Base-by-base conservation (phyloP, 495 filamentous ascomycete species). In the Tetracladium marchalianum region DNA sequence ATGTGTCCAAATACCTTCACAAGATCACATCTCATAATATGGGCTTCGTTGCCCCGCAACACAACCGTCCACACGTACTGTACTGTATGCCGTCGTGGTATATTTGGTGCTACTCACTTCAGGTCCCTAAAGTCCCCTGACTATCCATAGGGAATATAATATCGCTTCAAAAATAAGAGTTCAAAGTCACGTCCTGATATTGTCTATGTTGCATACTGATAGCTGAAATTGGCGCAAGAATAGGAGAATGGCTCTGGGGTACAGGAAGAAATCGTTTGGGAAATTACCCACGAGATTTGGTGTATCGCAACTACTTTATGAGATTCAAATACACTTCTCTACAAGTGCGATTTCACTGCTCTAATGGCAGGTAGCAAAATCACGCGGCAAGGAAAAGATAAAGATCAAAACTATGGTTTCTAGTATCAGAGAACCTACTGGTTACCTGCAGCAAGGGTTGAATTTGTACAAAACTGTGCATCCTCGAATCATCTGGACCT, bases 321-420 rank as follows among this genome's bases (percentile, higher is more conserved):
- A 81, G 55, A 71, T 80, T 34, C 77, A 81, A 53, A 77, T 77
- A 1, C 68, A 65, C 0, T 68, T 63, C 53, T 81, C 54, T 71
- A 66, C 50, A 75, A 77, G 59, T 72, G 63, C 1, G 76, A 80
- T 54, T 80, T 80, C 22, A 7, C 65, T 1, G 75, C 76, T 35
- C 18, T 34, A 27, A 56, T 81, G 17, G 62, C 62, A 22, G 56
- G 71, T 31, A 63, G 78, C 41, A 53, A 65, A 17, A 66, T 81
- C 40, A 64, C 68, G 37, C 53, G 70, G 54, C 54, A 63, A 16
- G 66, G 65, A 12, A 31, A 56, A 43, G 62, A 75, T 36, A 61
- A 70, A 1, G 71, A 77, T 3, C 58, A 49, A 1, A 57, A n/a
- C n/a, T n/a, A n/a, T n/a, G n/a, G n/a, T 78, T 0, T 58, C 58